Evolutionary conservation across 495 filamentous ascomycete genomes (phyloP), one percentile per base, ranked within the genome.

Genomic region (Penicillium turbatum): DNA sequence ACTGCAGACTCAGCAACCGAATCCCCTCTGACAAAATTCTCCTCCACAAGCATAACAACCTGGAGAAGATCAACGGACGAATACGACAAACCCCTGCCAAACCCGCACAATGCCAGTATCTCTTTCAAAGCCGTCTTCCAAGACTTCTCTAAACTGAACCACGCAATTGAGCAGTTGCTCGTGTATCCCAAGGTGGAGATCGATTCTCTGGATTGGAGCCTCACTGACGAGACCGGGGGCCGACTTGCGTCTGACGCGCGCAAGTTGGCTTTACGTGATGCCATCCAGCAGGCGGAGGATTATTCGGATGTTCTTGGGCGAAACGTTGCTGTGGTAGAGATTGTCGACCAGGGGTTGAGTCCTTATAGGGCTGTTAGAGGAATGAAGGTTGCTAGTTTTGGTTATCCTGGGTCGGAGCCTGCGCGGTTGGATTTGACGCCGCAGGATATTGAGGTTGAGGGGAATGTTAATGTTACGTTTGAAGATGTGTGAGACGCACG

Each of bases 221-320:
- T 67, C 38, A 67, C 55, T 5, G 58, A 67, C 2, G 55, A 34
- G 5, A 64, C 64, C 1, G 15, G 56, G 17, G 51, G 53, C 19
- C 26, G 24, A 5, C 21, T 67, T 16, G 42, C 31, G 19, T 54
- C 53, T 0, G 21, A 58, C 9, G 32, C 56, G 30, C 58, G 64
- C 9, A 64, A 57, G 17, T 12, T 52, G 46, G 64, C 61, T 17
- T 46, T 67, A 37, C 50, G 43, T 0, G 54, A 67, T 40, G 64
- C 64, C 6, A 47, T 67, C 5, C 17, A 35, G 6, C 55, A 62
- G 15, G 64, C 64, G 0, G 43, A 57, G 6, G 64, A 67, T 12
- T 62, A 53, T 44, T 59, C 64, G 0, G 59, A 52, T 3, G 64
- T 58, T 2, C 24, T 67, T 10, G 60, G 54, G 11, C 40, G 56